Conservation (phyloP, 305 asterid genomes). For the Fraxinus latifolia region DNA sequence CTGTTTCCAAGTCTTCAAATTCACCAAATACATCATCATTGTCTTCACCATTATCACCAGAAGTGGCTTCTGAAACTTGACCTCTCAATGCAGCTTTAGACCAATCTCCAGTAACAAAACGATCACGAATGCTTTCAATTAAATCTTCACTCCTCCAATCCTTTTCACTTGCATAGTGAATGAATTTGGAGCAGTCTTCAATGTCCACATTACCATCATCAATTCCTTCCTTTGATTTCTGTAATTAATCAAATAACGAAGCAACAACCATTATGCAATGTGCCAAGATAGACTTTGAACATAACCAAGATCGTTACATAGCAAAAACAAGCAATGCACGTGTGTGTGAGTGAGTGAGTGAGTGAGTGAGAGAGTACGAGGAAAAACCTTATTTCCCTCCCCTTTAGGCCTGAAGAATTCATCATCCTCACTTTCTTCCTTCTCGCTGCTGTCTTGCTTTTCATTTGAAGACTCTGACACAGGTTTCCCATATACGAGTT, state of each 20-base stretch:
- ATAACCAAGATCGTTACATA: not conserved
- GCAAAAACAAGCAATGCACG: not conserved
- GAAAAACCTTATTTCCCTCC: conserved; percentile 70
- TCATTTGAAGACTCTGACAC: conserved; percentile 38
- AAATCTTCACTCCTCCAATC: conserved; percentile 57
- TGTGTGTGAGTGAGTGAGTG: not conserved
- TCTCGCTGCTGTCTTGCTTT: conserved; percentile 29
- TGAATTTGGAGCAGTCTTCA: conserved; percentile 83
- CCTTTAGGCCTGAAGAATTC: conserved; percentile 87
- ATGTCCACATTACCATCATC: conserved; percentile 44
- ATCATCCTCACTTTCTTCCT: conserved; percentile 69
- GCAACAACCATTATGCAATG: not conserved
- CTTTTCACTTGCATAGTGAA: conserved; percentile 31
- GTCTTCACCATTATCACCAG: conserved; percentile 41
- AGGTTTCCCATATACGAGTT: conserved; percentile 79
- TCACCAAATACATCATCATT: conserved; percentile 63
- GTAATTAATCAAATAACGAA: conserved; percentile 32
- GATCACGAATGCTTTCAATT: conserved; percentile 69
- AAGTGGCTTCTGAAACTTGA: conserved; percentile 36
- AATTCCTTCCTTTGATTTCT: conserved; percentile 57
- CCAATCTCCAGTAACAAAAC: conserved; percentile 93
- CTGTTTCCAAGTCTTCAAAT: conserved; percentile 95
- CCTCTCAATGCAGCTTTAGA: conserved; percentile 74
- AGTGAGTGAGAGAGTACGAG: not conserved
- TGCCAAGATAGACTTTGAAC: not conserved